Base-by-base conservation (phyloP, 2,329 filamentous ascomycete genomes). In the Hysterium pulicare region DNA sequence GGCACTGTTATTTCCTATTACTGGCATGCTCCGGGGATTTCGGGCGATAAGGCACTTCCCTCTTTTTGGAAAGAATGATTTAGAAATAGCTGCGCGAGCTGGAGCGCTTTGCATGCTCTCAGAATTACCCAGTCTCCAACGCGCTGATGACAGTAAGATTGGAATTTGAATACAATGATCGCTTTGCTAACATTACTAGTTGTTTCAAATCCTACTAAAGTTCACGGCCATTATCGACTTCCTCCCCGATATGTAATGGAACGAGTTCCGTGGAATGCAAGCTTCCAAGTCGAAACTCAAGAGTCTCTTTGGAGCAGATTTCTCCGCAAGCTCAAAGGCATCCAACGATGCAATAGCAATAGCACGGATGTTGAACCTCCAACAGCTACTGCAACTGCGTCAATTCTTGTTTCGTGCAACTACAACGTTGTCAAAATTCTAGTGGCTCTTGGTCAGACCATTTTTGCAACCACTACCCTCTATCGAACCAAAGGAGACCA, bases 41-140 rank as follows among this genome's bases (percentile, higher is more conserved):
- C 39, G 53, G 16, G 55, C 56, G 0, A 55, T 67, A n/a, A 15
- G 53, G 7, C 43, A 49, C 22, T 36, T 44, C n/a, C 53, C 55
- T 0, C 32, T 51, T 0, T 48, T 51, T 31, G 43, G 37, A 1
- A 37, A 32, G n/a, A 44, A 50, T 28, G 46, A 55, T 15, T 33
- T 63, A 13, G 37, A 50, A 30, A 56, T 55, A 33, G 62, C 62
- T 2, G 51, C 51, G 10, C 51, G 45, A 22, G 52, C 55, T 33
- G 50, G 51, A 7, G 61, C 62, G 9, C 40, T 64, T 15, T 63
- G 58, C 38, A 51, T 59, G 50, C 52, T n/a, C n/a, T n/a, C n/a
- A n/a, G n/a, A n/a, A n/a, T n/a, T n/a, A n/a, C n/a, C n/a, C n/a
- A n/a, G n/a, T n/a, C n/a, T n/a, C n/a, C n/a, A n/a, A n/a, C n/a